phyloP scores from a whole-genome alignment of 495 filamentous ascomycete genomes.

The Arthonia radiata region DNA sequence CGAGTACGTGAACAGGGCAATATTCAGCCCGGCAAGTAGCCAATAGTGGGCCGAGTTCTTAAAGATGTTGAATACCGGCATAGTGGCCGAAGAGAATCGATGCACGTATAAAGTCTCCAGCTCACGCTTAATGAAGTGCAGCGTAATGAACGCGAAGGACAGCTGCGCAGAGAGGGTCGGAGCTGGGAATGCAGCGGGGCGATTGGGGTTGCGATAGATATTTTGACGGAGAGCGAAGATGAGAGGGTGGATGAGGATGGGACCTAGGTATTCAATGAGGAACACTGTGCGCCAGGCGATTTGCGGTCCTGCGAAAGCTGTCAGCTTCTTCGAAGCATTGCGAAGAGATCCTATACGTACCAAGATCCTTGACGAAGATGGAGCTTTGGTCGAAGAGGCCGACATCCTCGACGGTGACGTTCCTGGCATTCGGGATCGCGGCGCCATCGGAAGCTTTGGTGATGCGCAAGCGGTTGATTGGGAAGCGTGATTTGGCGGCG shows the following conservation, averaged over 20 bases:
- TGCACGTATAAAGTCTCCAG: slow-evolving; percentile 85
- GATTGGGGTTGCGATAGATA: slow-evolving; percentile 32
- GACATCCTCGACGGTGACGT: slow-evolving; percentile 31
- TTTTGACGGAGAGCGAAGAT: slow-evolving; percentile 44
- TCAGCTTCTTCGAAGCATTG: neutral
- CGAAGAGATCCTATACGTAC: slow-evolving; percentile 21
- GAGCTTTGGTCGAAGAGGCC: slow-evolving; percentile 43
- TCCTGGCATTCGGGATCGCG: slow-evolving; percentile 43
- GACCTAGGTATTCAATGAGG: slow-evolving; percentile 81
- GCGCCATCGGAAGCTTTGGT: slow-evolving; percentile 46
- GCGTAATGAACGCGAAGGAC: slow-evolving; percentile 38
- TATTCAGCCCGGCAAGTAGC: slow-evolving; percentile 54
- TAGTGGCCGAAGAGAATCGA: slow-evolving; percentile 80
- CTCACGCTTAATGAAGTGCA: slow-evolving; percentile 91
- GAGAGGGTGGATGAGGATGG: slow-evolving; percentile 69
- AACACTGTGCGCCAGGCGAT: slow-evolving; percentile 88
- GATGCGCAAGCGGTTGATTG: slow-evolving; percentile 37
- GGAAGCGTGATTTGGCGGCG: slow-evolving; percentile 25
- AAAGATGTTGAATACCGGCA: slow-evolving; percentile 70
- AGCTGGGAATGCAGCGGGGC: slow-evolving; percentile 14
- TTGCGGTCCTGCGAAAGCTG: slow-evolving; percentile 40
- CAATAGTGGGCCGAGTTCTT: slow-evolving; percentile 87
- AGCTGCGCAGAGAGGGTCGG: no score
- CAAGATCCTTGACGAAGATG: slow-evolving; percentile 80
- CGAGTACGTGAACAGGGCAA: slow-evolving; percentile 65